Percentiles rank a stretch among this genome's conserved stretches.
Conservation (phyloP, 2,329 filamentous ascomycete species). For the Niveomyces coronatus region DNA sequence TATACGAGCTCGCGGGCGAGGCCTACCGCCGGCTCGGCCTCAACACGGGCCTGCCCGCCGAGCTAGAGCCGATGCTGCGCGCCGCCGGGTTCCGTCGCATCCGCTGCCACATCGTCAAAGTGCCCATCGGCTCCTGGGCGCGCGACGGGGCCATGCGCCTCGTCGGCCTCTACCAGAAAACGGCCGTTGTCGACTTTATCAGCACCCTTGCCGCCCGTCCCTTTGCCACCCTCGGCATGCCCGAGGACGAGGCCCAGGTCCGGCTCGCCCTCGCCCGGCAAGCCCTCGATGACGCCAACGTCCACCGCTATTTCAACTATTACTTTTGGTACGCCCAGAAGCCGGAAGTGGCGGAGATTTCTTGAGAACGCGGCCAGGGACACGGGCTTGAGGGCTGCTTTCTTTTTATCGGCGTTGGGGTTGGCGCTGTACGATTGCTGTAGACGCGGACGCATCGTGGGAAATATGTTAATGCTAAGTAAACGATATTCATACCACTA, state of each 20-base stretch:
- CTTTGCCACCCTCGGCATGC: conserved; percentile 26
- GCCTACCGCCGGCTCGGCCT: conserved; percentile 28
- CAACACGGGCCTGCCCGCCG: conserved; percentile 24
- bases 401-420: too few relatives aligned
- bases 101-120: conserved; percentile 29
- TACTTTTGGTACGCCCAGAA: conserved; percentile 36
- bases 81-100: conserved; percentile 35
- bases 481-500: too few relatives aligned
- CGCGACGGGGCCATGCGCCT: conserved; percentile 29
- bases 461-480: too few relatives aligned
- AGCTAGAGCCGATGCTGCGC: conserved; percentile 26
- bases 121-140: conserved; percentile 37
- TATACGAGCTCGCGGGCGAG: conserved; percentile 21
- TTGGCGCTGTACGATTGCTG: too few relatives aligned
- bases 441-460: too few relatives aligned
- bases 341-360: too few relatives aligned
- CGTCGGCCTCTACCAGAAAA: conserved; percentile 34
- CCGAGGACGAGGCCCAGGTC: conserved; percentile 22
- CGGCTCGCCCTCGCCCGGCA: conserved; percentile 22
- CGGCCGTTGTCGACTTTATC: conserved; percentile 30
- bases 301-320: conserved; percentile 34
- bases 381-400: too few relatives aligned
- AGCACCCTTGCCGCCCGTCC: conserved; percentile 32
- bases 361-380: too few relatives aligned
- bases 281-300: conserved; percentile 23